Base-by-base conservation (phyloP, 257 asterid species). In the Ilex asprella region DNA sequence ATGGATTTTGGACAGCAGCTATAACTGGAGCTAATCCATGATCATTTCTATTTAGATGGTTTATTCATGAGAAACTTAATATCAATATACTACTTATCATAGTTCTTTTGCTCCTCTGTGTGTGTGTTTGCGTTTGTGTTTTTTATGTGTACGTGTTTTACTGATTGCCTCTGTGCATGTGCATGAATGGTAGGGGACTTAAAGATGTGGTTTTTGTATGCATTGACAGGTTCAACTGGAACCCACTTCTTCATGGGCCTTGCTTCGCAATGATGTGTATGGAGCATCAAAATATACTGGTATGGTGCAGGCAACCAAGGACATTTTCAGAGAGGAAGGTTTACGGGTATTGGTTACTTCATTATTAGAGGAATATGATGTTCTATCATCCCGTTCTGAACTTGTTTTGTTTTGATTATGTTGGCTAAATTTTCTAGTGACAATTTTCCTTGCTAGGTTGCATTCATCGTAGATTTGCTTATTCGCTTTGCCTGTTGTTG, bases 271-370 rank as follows among this genome's bases (percentile, higher is more conserved):
- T 67, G 75, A 69, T 64, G 79, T 64, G 13, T 79, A 68, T 60
- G 79, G 72, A 58, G 81, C 71, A 54, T 83, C 98, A 10, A 91
- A 91, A 73, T 91, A 91, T 63, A 86, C 84, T 10, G 79, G 98
- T 58, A 86, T 91, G 89, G 65, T 84, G 76, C 98, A 91, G 77
- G 98, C 98, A 65, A 67, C 91, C 62, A 88, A 72, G 80, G 95
- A 86, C 86, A 91, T 88, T 61, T 77, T 91, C 56, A 78, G 95
- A 80, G 98, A 91, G 79, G 98, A 91, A 81, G 95, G 98, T 65
- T 83, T 83, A 27, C 79, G 71, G 95, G 98, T 91, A 80, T 56
- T 29, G 60, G 31, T 46, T 76, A 68, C 21, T 30, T 21, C 58
- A 16, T 63, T 61, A 1, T 49, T 12, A 0, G 16, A 2, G 6